Evolutionary conservation across 2,329 filamentous ascomycete species (phyloP).

Genomic region (Fusarium compactum): DNA sequence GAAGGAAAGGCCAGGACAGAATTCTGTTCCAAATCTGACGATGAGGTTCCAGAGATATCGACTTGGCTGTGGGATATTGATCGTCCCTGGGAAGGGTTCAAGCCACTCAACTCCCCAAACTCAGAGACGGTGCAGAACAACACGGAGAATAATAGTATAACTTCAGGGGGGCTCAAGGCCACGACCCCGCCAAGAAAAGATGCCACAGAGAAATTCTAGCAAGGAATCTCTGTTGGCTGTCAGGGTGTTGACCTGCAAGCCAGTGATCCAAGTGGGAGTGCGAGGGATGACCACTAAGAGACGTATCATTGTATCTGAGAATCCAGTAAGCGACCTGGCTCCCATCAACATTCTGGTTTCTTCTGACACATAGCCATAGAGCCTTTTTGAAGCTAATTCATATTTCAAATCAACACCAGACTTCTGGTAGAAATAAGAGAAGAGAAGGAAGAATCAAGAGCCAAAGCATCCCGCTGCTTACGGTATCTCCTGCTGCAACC

Average conservation of each 20-base stretch:
- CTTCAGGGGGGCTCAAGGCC: not conserved
- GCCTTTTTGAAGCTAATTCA: not conserved
- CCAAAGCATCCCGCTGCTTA: not conserved
- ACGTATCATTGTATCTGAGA: not conserved
- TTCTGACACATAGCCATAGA: not conserved
- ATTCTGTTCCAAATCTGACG: not conserved
- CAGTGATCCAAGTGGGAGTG: not conserved
- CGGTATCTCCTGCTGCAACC: not conserved
- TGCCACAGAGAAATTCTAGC: not conserved
- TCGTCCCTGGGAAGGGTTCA: constrained; percentile 27
- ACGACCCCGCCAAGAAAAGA: not conserved
- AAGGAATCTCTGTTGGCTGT: not conserved
- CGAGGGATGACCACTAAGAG: not conserved
- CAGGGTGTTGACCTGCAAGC: not conserved
- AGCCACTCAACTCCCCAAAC: not conserved
- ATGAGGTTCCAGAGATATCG: not conserved
- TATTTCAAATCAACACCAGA: not conserved
- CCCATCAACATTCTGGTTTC: not conserved
- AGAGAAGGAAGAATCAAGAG: not conserved
- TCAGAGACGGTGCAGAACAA: not conserved
- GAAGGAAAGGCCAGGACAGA: not conserved
- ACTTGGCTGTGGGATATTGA: constrained; percentile 22
- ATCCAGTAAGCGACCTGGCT: constrained; percentile 3
- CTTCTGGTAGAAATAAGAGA: not conserved
- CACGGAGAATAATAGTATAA: not conserved